Percentiles rank a stretch among this genome's conserved stretches.
Conservation (phyloP, 1,284 basidiomycete genomes). For the Phylloporus sp. region DNA sequence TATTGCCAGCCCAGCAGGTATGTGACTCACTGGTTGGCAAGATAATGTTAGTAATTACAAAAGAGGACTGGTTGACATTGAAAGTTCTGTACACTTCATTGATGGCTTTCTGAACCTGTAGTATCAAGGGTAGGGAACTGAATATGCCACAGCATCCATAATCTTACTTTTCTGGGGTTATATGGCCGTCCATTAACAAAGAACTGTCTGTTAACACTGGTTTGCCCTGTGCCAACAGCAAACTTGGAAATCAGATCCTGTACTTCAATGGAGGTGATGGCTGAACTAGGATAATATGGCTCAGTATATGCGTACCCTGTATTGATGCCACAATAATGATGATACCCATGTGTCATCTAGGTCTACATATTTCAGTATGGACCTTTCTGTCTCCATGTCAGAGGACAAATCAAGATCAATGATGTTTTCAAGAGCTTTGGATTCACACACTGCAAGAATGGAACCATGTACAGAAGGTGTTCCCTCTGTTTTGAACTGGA, state of each 20-base stretch:
- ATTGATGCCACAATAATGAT: no score
- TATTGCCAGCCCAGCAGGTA: no score
- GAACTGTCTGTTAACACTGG: constrained; percentile 86
- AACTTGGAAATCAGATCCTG: constrained; percentile 85
- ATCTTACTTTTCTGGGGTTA: constrained; percentile 68
- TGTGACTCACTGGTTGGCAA: constrained; percentile 72
- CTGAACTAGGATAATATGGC: no score
- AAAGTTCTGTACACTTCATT: constrained; percentile 91
- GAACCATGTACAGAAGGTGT: constrained; percentile 64
- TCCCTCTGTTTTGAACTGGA: constrained; percentile 79
- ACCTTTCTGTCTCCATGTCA: constrained; percentile 65
- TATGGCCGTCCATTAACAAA: constrained; percentile 95
- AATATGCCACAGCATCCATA: background rate
- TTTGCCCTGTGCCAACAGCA: constrained; percentile 68
- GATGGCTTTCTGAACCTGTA: constrained; percentile 80
- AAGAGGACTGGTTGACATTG: constrained; percentile 81
- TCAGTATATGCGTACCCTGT: no score
- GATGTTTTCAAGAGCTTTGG: constrained; percentile 77
- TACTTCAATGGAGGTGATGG: constrained; percentile 56
- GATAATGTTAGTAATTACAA: constrained; percentile 84
- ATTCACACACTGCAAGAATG: constrained; percentile 84
- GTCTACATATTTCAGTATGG: constrained; percentile 38
- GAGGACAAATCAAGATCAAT: constrained; percentile 77
- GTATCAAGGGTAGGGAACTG: background rate
- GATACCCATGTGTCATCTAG: constrained; percentile 25